A percentile compares a stretch with the other conserved stretches of the same genome.
These are phyloP conservation scores for Rhodotorula kratochvilovae DNA, from an alignment of 768 basidiomycete species.

Conservation along the genomic window DNA sequence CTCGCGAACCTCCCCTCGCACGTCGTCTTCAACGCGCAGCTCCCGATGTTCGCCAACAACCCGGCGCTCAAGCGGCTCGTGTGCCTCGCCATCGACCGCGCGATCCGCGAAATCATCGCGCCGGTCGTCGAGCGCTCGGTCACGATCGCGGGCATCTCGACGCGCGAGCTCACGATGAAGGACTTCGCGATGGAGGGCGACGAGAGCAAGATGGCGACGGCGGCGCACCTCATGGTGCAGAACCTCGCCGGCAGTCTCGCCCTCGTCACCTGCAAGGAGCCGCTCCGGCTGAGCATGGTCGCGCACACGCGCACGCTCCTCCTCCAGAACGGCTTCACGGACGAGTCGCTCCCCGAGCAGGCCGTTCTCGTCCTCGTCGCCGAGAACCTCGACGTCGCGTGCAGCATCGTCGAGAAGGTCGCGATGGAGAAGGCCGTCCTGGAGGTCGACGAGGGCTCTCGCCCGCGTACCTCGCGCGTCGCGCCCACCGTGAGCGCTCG, in stretches of 20 bases:
- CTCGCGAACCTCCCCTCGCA: conserved; percentile 64
- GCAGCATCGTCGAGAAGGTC: conserved; percentile 89
- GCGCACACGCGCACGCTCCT: conserved; percentile 79
- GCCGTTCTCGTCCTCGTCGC: conserved; percentile 70
- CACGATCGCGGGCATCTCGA: conserved; percentile 96
- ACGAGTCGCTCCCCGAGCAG: conserved; percentile 79
- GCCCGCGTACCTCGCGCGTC: conserved; percentile 72
- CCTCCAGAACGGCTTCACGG: conserved; percentile 80
- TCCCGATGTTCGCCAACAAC: conserved; percentile 64
- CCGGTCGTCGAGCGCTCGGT: conserved; percentile 98
- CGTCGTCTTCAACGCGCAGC: conserved; percentile 71
- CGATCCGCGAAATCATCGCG: conserved; percentile 94
- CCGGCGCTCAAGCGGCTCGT: conserved; percentile 84
- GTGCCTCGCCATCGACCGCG: conserved; percentile 82
- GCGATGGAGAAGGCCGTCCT: conserved; percentile 92
- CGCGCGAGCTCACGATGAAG: conserved; percentile 87
- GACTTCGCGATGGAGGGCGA: conserved; percentile 91
- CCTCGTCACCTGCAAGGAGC: conserved; percentile 96
- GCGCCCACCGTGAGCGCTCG: conserved; percentile 68
- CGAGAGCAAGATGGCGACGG: conserved; percentile 82
- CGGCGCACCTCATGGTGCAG: conserved; percentile 93
- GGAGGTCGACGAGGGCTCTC: conserved; percentile 90
- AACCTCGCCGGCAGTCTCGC: conserved; percentile 94
- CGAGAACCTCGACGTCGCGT: conserved; percentile 90
- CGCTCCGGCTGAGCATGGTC: conserved; percentile 82